Evolutionary conservation across 129 eudicot species (phyloP), one percentile per base, ranked within the genome.

Genomic region (Lactuca saligna): DNA sequence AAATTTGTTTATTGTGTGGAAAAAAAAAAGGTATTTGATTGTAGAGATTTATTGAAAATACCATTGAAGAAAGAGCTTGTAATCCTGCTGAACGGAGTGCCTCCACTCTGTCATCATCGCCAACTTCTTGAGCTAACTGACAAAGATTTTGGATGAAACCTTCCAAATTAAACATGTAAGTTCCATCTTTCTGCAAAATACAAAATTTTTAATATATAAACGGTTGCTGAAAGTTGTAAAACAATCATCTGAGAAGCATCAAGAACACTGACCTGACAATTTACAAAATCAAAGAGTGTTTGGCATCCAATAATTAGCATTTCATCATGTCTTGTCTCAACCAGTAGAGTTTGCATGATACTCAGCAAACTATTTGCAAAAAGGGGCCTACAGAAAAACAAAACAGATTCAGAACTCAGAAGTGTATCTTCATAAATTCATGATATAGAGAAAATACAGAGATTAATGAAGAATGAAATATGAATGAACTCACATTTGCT

Each of bases 31-130:
- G 29, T 1, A 25, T 25, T 25, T 25, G 29, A 25, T 25, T 25
- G 29, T 25, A 25, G 12, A 49, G 11, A 44, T 58, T 31, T 46
- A 54, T 54, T 67, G 61, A 75, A 50, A 37, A 54, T 79, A 94
- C 99, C 99, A 90, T 85, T 60, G 99, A 79, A 68, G 97, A 90
- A 41, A 94, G 96, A 29, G 97, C 90, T 81, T 87, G 97, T 71
- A 94, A 75, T 13, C 89, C 87, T 73, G 91, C 87, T 67, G 94
- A 82, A 42, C 97, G 84, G 32, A 94, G 82, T 41, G 80, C 77
- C 32, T 66, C 72, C 29, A 79, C 86, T 71, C 87, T 82, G 63
- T 85, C 99, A 51, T 94, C 91, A 37, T 90, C 96, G 65, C 97
- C 99, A 32, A 73, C 91, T 87, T 94, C 99, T 87, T 94, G 97